These are phyloP conservation scores for Garcia nutans DNA, from an alignment of 345 rosid species.

Conservation along the genomic window DNA sequence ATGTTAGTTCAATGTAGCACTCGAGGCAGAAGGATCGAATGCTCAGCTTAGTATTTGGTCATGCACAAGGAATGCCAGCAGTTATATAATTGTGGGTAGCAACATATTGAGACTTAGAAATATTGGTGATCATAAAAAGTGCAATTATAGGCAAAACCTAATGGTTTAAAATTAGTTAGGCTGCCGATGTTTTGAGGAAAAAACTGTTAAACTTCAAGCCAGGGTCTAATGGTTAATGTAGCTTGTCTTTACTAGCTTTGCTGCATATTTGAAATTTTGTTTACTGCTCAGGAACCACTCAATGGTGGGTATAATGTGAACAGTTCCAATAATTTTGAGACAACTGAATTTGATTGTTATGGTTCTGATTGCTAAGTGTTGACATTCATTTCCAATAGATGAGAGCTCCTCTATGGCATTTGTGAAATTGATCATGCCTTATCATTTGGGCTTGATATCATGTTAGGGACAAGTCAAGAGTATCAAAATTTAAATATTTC, in stretches of 20 bases:
- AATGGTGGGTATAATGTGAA: not conserved
- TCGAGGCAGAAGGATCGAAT: not conserved
- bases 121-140: not conserved
- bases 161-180: not conserved
- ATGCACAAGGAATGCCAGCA: not conserved
- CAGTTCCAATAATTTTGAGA: not conserved
- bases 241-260: not conserved
- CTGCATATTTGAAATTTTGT: not conserved
- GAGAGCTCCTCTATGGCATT: not conserved
- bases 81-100: not conserved
- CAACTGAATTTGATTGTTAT: not conserved
- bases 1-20: not conserved
- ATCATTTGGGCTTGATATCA: not conserved
- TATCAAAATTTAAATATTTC: not conserved
- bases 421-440: not conserved
- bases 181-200: not conserved
- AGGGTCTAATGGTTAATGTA: too few relatives aligned
- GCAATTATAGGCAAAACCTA: not conserved
- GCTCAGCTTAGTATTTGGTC: not conserved
- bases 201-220: not conserved
- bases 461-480: not conserved
- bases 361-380: not conserved
- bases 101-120: not conserved
- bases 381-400: slow-evolving; percentile 1
- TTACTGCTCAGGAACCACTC: not conserved